Evolutionary conservation across 805 yeast genomes (phyloP), one percentile per base, ranked within the genome.

Genomic region (Metschnikowia rubicola): DNA sequence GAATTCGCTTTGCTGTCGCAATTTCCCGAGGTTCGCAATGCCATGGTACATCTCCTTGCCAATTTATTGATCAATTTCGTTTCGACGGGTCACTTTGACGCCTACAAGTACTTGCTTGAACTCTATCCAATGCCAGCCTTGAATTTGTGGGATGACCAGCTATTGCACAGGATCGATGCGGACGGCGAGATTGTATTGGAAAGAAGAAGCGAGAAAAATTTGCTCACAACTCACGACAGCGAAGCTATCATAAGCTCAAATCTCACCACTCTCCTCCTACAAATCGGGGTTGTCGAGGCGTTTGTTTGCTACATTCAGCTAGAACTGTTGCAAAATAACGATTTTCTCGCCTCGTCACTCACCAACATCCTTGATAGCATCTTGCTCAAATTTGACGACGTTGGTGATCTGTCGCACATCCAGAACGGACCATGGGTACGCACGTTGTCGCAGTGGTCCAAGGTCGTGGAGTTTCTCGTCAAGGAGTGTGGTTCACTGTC

Each of bases 241-340:
- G 69, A 63, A 35, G 48, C 61, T 8, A 52, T 59, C 12, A 59
- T 65, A 21, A 41, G 56, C 10, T 11, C 57, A 2, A 56, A 56
- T 38, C 51, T 63, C 3, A 61, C 58, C 19, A 45, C 50, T 21
- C 43, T 53, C 6, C 54, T 67, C 13, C 53, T 51, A 30, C 73
- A 71, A 44, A 52, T 63, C 1, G 68, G 74, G 11, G 47, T 64
- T 2, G 58, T 62, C 8, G 74, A 71, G 51, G 44, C 73, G 0
- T 40, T 72, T 13, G 56, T 71, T 7, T 52, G 68, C 35, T 71
- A 69, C 47, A 51, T 69, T 31, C 76, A 72, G 52, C 57, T 73
- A 13, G 72, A 70, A 47, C 73, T 67, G 51, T 65, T 71, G 40
- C 76, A 70, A 46, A 60, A 67, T 41, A 54, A 64, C 1, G 73